Evolutionary conservation across 176 grass and related monocot species (phyloP), one percentile per base, ranked within the genome.

Genomic region (Olyra latifolia): DNA sequence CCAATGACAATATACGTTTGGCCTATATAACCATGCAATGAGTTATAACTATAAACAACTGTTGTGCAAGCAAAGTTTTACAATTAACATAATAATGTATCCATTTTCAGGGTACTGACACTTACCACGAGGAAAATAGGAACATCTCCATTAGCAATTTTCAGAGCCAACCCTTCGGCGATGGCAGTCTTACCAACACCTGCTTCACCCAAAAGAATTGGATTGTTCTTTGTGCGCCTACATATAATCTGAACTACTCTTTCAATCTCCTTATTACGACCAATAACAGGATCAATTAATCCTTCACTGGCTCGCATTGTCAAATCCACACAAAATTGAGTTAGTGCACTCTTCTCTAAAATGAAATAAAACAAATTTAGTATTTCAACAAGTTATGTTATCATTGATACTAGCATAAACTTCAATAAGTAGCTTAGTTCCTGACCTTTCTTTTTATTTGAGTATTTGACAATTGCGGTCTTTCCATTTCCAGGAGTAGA

Each of bases 131-230:
- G 93, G 70, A 95, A 99, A 69, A 89, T 76, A 81, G 96, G 92
- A 47, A 95, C 74, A 77, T 93, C 88, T 81, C 84, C 86, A 44
- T 88, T 72, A 50, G 84, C 86, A 88, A 95, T 91, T 72, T 85
- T 87, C 69, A 95, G 90, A 84, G 96, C 96, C 82, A 99, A 54
- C 48, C 93, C 96, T 87, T 99, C 96, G 27, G 90, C 92, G 68
- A 99, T 95, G 58, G 96, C 96, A 27, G 96, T 99, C 81, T 99
- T 99, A 54, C 96, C 96, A 73, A 99, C 93, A 76, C 96, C 96
- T 54, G 96, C 88, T 87, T 99, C 92, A n/a, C 96, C 96, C 82
- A 99, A 86, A 81, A 99, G 96, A 88, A 95, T 91, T 30, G 93
- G 96, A 79, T 99, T 99, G 80, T 93, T 99, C 86, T 99, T 99